Evolutionary conservation across 2,329 filamentous ascomycete genomes (phyloP).

Genomic region (Neofusicoccum cordaticola): DNA sequence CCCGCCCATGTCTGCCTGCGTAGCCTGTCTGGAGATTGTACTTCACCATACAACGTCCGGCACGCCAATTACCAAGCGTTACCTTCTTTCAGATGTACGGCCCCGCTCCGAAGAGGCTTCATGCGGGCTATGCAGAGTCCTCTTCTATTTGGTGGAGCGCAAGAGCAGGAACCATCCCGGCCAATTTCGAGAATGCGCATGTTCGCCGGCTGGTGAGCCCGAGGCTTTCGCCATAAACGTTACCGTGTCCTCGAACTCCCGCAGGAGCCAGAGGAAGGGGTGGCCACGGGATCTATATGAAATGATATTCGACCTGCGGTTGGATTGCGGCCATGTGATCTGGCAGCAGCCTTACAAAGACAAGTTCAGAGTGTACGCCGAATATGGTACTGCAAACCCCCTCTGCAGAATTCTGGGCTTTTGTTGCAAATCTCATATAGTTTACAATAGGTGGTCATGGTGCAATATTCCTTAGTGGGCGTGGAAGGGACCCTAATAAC

Average conservation of each 20-base stretch:
- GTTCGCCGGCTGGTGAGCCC: not conserved
- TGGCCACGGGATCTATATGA: not conserved
- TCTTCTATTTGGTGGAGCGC: not conserved
- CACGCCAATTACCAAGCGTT: not conserved
- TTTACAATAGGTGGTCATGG: not conserved
- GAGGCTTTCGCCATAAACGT: not conserved
- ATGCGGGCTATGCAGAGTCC: not conserved
- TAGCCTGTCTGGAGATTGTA: not conserved
- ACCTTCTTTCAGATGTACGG: not conserved
- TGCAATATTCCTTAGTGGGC: not conserved
- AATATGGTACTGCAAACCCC: not conserved
- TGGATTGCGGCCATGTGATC: not conserved
- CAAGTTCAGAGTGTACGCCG: not conserved
- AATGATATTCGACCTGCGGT: not conserved
- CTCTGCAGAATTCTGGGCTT: too few species aligned
- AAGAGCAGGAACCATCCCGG: not conserved
- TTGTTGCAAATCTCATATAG: not conserved
- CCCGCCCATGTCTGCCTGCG: not conserved
- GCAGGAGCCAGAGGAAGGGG: not conserved
- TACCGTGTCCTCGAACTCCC: not conserved
- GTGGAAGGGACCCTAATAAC: not conserved
- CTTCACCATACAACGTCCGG: not conserved
- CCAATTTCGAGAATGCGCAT: not conserved
- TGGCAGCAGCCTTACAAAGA: too few species aligned
- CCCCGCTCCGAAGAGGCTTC: not conserved